phyloP scores from a whole-genome alignment of 2,329 filamentous ascomycete species.

The Hypoxylon sp. region DNA sequence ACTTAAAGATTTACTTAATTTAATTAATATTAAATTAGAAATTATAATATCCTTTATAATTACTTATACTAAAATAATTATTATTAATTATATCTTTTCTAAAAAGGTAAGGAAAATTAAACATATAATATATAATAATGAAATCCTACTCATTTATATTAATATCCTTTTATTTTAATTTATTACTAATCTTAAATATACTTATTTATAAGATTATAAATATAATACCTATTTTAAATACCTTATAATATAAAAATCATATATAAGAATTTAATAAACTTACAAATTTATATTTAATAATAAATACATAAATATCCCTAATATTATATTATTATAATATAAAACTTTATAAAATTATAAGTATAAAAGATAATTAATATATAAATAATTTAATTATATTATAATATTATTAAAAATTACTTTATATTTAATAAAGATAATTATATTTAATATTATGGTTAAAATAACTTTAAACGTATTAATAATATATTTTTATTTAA shows the following conservation, averaged over 20 bases:
- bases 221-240: no score
- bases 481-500: constrained; percentile 5
- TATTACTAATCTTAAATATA: neutral
- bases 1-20: neutral
- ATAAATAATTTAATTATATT: neutral
- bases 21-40: neutral
- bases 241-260: neutral
- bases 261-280: neutral
- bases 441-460: neutral
- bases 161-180: neutral
- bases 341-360: no score
- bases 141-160: neutral
- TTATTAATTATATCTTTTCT: neutral
- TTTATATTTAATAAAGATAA: constrained; percentile 4
- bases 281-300: constrained; percentile 1
- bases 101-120: neutral
- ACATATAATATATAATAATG: neutral
- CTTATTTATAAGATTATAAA: neutral
- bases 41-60: no score
- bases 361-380: neutral
- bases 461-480: no score
- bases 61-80: neutral
- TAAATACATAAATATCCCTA: neutral
- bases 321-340: constrained; percentile 1
- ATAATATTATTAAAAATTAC: neutral